Conservation (phyloP, 176 grass and related monocot species). For the Secale cereale region DNA sequence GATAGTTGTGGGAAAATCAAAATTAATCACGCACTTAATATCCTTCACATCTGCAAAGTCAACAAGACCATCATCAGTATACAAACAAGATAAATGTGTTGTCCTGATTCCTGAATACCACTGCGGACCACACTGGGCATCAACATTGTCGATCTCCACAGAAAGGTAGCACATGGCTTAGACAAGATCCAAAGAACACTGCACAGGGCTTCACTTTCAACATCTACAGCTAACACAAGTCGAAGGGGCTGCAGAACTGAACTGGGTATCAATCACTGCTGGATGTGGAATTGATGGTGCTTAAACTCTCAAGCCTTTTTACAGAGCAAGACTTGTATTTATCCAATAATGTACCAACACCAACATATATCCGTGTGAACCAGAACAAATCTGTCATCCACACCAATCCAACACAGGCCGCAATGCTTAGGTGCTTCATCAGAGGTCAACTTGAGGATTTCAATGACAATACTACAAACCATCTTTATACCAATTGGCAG, state of each 20-base stretch:
- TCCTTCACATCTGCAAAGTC: slow-evolving; percentile 95
- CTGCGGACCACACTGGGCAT: slow-evolving; percentile 34
- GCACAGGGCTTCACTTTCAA: slow-evolving; percentile 21
- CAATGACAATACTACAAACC: slow-evolving; percentile 33
- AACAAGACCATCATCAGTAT: slow-evolving; percentile 17
- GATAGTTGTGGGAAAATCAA: slow-evolving; percentile 88
- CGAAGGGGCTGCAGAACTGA: slow-evolving; percentile 82
- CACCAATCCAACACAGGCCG: slow-evolving; percentile 47
- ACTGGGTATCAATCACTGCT: slow-evolving; percentile 60
- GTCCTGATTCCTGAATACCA: slow-evolving; percentile 38
- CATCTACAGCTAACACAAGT: slow-evolving; percentile 38
- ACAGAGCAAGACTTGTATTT: slow-evolving; percentile 18
- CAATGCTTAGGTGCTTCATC: slow-evolving; percentile 60
- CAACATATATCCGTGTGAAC: slow-evolving; percentile 14
- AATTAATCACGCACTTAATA: slow-evolving; percentile 99
- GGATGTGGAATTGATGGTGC: slow-evolving; percentile 76
- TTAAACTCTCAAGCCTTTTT: slow-evolving; percentile 42
- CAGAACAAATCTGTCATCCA: slow-evolving; percentile 31
- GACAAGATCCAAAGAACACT: slow-evolving; percentile 35
- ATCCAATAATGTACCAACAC: slow-evolving; percentile 30
- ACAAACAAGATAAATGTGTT: slow-evolving; percentile 13
- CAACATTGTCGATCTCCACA: slow-evolving; percentile 50
- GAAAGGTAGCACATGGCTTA: slow-evolving; percentile 40
- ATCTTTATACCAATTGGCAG: slow-evolving; percentile 55
- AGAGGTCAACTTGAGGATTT: slow-evolving; percentile 43